These are phyloP conservation scores for Lodderomyces beijingensis DNA, from an alignment of 1,139 yeast species.

Conservation along the genomic window DNA sequence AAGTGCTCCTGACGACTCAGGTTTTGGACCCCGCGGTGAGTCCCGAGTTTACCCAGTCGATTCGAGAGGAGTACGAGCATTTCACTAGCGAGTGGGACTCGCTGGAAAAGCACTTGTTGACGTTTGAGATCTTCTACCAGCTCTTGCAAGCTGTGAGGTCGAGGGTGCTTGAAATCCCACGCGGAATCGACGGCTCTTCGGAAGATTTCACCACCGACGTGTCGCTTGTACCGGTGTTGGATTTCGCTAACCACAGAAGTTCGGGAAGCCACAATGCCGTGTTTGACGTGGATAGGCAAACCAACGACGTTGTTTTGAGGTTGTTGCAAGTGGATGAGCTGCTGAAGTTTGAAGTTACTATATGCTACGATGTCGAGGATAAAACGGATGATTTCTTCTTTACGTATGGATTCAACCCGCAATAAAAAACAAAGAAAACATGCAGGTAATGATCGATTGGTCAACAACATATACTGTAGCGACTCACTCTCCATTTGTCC, in stretches of 20 bases:
- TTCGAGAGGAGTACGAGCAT: constrained; percentile 13
- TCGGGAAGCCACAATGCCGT: constrained; percentile 38
- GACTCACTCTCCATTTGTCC: too few relatives aligned
- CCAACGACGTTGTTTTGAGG: constrained; percentile 40
- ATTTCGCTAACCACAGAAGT: constrained; percentile 59
- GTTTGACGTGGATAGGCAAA: constrained; percentile 55
- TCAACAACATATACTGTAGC: not conserved
- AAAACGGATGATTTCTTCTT: constrained; percentile 43
- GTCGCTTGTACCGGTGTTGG: constrained; percentile 61
- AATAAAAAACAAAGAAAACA: too few relatives aligned
- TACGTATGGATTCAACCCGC: constrained; percentile 61
- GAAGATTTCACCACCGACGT: constrained; percentile 46
- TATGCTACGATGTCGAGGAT: constrained; percentile 47
- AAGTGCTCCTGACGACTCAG: constrained; percentile 17
- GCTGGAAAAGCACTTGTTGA: too few relatives aligned
- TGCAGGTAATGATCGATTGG: not conserved
- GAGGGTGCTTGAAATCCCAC: constrained; percentile 61
- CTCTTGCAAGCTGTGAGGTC: constrained; percentile 51
- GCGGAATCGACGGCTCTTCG: constrained; percentile 15
- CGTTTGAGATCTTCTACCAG: constrained; percentile 31
- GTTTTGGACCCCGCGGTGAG: constrained; percentile 8
- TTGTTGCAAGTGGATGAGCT: constrained; percentile 16
- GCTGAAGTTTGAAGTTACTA: constrained; percentile 29
- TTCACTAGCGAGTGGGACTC: too few relatives aligned
- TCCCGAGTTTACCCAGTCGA: constrained; percentile 11